Base-by-base conservation (phyloP, 441 rosid genomes). In the Breynia disticha region DNA sequence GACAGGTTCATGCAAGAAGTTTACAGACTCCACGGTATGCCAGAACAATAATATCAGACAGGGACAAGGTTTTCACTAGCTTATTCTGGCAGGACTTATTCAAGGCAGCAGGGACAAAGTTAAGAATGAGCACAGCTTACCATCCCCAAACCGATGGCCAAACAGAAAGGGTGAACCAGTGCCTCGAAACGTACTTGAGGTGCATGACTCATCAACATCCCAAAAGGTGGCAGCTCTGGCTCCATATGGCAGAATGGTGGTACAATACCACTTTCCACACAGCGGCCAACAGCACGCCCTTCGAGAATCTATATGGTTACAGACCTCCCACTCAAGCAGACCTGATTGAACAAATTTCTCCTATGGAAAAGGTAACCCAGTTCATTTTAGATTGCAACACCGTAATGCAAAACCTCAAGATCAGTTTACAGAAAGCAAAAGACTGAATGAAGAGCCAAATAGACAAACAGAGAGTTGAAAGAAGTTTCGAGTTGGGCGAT, bases 241-340 rank as follows among this genome's bases (percentile, higher is more conserved):
- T 42, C 0, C 2, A 19, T 11, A 5, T 50, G 7, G 35, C 44
- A n/a, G 24, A 49, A 21, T 58, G 19, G 45, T 60, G 57, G 53
- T 61, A 61, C 2, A 52, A 53, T 5, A 46, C 58, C 14, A 20
- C 15, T 2, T 50, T 5, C 51, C 62, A 49, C 44, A 43, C 21
- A 5, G 3, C 44, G 12, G 1, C 16, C 10, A 38, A n/a, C 0
- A 58, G 38, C 22, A 37, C 62, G 5, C 41, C 48, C 1, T 58
- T 19, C 6, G 16, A 58, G 15, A 16, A 6, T 0, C 17, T 48
- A 0, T 58, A 58, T 8, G 16, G 28, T 0, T 12, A 21, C 0
- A 15, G 19, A 15, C 20, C 54, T n/a, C 11, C 11, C 7, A 6
- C 11, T 37, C 11, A 5, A 11, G 7, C 11, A 6, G 11, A 37